phyloP scores from a whole-genome alignment of 192 early-diverging fungal genomes.

The Geosiphon pyriformis region DNA sequence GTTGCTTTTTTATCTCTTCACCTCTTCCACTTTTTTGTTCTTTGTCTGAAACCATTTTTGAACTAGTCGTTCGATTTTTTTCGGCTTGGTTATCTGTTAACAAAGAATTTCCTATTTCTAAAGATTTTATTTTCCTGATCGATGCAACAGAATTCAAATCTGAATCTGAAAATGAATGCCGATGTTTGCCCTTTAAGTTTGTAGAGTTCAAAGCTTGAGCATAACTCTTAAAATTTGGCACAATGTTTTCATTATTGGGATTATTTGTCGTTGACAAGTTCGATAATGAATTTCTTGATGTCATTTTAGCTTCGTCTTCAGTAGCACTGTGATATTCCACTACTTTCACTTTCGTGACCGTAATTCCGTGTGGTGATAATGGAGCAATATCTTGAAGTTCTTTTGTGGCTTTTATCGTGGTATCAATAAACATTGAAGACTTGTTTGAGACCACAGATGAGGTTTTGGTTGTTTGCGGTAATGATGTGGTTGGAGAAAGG shows the following conservation, averaged over 20 bases:
- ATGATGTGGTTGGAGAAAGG: not conserved
- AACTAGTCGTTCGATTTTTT: not conserved
- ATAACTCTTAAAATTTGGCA: not conserved
- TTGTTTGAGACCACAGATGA: not conserved
- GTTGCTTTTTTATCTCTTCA: not conserved
- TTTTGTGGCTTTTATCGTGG: not conserved
- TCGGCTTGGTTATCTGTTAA: not conserved
- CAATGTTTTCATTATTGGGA: not conserved
- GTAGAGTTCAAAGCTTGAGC: not conserved
- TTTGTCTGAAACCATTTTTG: not conserved
- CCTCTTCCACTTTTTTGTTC: not conserved
- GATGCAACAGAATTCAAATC: not conserved
- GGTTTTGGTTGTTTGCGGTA: not conserved
- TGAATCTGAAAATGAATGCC: slow-evolving; percentile 3
- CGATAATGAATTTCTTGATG: not conserved
- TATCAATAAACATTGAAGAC: not conserved
- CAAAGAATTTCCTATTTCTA: not conserved
- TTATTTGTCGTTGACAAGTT: not conserved
- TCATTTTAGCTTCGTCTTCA: not conserved
- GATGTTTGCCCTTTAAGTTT: not conserved
- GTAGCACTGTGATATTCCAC: not conserved
- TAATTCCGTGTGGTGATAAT: not conserved
- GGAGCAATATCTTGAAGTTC: not conserved
- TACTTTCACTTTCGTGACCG: not conserved
- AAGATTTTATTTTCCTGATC: not conserved